phyloP scores from a whole-genome alignment of 805 yeast genomes.

The Sporopachydermia quercuum region DNA sequence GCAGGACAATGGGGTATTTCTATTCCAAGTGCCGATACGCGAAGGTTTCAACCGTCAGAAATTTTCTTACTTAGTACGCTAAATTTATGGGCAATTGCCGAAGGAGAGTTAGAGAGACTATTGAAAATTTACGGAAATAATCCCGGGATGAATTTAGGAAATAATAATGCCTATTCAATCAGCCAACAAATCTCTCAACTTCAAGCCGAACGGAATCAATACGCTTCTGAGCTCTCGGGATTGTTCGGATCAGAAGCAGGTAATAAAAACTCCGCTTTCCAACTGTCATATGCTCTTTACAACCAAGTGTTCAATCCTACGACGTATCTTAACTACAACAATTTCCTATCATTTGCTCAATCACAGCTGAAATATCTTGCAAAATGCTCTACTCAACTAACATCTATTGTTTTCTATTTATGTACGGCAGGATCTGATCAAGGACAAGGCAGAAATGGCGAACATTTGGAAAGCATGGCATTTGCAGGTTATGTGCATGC shows the following conservation, averaged over 20 bases:
- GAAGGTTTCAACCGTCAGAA: not conserved
- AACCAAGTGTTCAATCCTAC: not conserved
- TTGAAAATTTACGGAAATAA: not conserved
- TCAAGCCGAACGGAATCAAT: not conserved
- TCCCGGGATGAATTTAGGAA: not conserved
- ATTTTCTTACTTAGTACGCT: not conserved
- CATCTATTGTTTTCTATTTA: constrained; percentile 2
- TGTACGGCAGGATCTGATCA: constrained; percentile 1
- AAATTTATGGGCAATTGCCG: not conserved
- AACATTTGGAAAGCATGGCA: constrained; percentile 1
- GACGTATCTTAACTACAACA: not conserved
- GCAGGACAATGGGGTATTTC: not conserved
- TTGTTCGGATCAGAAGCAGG: not conserved
- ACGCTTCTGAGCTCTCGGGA: not conserved
- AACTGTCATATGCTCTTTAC: not conserved
- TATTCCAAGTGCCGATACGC: not conserved
- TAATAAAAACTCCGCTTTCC: not conserved
- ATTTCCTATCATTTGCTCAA: not conserved
- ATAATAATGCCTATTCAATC: not conserved
- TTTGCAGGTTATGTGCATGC: constrained; percentile 2
- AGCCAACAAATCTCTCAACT: not conserved
- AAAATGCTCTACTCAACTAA: constrained; percentile 1
- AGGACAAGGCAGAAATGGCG: not conserved
- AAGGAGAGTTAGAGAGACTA: not conserved
- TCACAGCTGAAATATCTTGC: constrained; percentile 1